Evolutionary conservation across 2,329 filamentous ascomycete genomes (phyloP).

Genomic region (Xylaria hypoxylon): DNA sequence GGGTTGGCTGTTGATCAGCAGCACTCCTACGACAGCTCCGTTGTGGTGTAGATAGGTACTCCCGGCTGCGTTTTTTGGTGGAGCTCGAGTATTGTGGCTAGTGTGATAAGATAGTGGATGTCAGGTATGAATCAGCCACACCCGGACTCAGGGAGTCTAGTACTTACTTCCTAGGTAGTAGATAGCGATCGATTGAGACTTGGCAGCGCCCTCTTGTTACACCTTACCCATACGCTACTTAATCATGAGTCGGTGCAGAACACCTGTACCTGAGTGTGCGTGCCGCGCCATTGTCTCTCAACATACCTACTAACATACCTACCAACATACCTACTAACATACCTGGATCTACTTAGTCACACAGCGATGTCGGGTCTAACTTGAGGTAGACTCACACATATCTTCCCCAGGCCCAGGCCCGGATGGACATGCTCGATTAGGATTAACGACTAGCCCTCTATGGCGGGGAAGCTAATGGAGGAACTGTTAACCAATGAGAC

Average conservation of each 20-base stretch:
- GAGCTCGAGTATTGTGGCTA: constrained; percentile 44
- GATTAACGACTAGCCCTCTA: constrained; percentile 12
- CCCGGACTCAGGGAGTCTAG: background rate
- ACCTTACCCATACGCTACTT: too few species aligned
- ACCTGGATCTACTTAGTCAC: constrained; percentile 11
- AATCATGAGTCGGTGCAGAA: background rate
- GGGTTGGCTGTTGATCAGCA: background rate
- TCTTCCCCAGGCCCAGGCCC: constrained; percentile 18
- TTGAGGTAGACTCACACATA: constrained; percentile 13
- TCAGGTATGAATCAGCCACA: background rate
- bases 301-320: background rate
- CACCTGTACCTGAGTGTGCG: background rate
- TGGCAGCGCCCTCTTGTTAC: background rate
- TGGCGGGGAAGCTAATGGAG: constrained; percentile 24
- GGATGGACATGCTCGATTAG: constrained; percentile 46
- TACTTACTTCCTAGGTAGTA: too few species aligned
- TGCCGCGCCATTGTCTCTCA: background rate
- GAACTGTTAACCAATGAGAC: constrained; percentile 25
- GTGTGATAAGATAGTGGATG: constrained; percentile 19
- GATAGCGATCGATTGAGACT: too few species aligned
- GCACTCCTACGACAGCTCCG: background rate
- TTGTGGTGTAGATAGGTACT: constrained; percentile 18
- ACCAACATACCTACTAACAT: background rate
- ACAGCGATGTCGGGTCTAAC: constrained; percentile 33
- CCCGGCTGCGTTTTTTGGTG: constrained; percentile 44